Evolutionary conservation across 2,329 filamentous ascomycete species (phyloP), one percentile per base, ranked within the genome.

Genomic region (Drechslerella stenobrocha): DNA sequence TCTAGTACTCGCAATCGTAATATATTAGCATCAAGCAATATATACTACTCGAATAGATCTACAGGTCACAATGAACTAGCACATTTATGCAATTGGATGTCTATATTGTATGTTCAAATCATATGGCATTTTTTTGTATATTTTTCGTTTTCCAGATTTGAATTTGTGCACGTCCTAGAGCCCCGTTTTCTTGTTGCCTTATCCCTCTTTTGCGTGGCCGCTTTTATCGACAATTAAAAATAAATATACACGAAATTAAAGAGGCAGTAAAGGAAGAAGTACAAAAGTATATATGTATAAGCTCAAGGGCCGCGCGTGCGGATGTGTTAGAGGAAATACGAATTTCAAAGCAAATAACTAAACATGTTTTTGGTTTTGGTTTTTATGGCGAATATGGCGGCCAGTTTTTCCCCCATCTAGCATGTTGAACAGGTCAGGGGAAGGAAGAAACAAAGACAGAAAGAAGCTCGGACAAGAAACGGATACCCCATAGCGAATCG

Each of bases 201-300:
- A 30, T 23, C 44, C 23, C n/a, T 42, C 37, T 42, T 18, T 18
- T 42, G 28, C 28, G 11, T 30, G 9, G 15, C 37, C 15, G 15
- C 18, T 42, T 42, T 42, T 9, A 13, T 6, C 2, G 20, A 47
- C 28, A 11, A 67, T 67, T 67, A 67, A 67, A 64, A 60, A 60
- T 67, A 67, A 48, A 67, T 67, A 67, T 51, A 67, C 11, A 45
- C 22, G 18, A 46, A 57, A 53, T 34, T 42, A 45, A 40, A 46
- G 55, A 58, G 48, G 40, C 28, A 48, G 42, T 4, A 4, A 46
- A 45, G 23, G 9, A 23, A 50, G 26, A 24, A 45, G 20, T 15
- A 28, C 46, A 28, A 51, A 7, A 35, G 26, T 20, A 42, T 26
- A 47, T 23, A 35, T 26, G n/a, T 40, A 34, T 23, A n/a, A 18